These are phyloP conservation scores for Tulasnella sp. DNA, from an alignment of 768 basidiomycete species.

Conservation along the genomic window DNA sequence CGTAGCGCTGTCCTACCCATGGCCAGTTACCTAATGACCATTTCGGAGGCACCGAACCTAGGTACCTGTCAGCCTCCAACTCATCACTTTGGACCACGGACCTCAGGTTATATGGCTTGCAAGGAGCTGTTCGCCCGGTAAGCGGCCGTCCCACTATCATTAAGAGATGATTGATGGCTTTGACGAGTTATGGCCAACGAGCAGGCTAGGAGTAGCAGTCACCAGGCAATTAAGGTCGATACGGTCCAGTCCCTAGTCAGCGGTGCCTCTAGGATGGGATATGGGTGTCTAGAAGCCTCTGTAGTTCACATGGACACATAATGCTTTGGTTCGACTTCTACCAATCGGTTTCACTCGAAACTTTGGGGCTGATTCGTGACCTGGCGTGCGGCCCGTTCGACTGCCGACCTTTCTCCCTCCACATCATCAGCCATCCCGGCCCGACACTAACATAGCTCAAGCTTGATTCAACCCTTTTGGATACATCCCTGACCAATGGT, in stretches of 20 bases:
- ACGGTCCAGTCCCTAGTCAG: constrained; percentile 57
- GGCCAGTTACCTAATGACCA: neutral
- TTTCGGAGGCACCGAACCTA: too few relatives aligned
- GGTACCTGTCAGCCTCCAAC: constrained; percentile 50
- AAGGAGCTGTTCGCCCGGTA: constrained; percentile 62
- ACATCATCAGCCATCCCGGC: constrained; percentile 64
- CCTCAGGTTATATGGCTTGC: constrained; percentile 55
- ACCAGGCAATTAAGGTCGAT: constrained; percentile 71
- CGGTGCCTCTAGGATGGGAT: constrained; percentile 64
- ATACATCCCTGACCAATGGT: constrained; percentile 61
- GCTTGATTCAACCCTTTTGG: constrained; percentile 66
- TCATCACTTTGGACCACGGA: constrained; percentile 76
- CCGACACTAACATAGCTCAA: constrained; percentile 58
- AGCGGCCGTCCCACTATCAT: constrained; percentile 4
- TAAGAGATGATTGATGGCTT: neutral
- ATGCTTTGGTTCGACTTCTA: constrained; percentile 59
- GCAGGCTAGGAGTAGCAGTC: constrained; percentile 44
- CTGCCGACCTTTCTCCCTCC: constrained; percentile 55
- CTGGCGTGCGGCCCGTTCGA: constrained; percentile 43
- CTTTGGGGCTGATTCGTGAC: neutral
- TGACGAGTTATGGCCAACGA: neutral
- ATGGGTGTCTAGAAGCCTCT: constrained; percentile 69
- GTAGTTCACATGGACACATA: constrained; percentile 82
- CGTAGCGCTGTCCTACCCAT: neutral
- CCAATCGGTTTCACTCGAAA: constrained; percentile 7